Percentiles rank a stretch among this genome's conserved stretches.
Evolutionary conservation across 345 rosid species (phyloP).

Genomic region (Firmiana major): DNA sequence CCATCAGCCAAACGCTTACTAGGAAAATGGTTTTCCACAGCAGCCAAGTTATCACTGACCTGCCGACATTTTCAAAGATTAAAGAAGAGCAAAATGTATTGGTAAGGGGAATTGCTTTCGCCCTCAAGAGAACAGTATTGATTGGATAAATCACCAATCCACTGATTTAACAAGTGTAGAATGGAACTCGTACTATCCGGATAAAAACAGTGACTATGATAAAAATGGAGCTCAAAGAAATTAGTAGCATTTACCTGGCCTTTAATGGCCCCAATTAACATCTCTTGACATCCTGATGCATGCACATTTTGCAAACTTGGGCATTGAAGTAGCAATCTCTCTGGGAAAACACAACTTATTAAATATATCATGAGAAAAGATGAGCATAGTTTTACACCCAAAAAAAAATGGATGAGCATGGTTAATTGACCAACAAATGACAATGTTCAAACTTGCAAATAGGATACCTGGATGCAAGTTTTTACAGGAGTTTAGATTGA

Average conservation of each 20-base stretch:
- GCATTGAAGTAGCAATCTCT: conserved; percentile 84
- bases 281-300: conserved; percentile 72
- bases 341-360: conserved; percentile 22
- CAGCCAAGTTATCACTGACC: conserved; percentile 42
- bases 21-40: conserved; percentile 52
- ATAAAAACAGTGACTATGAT: too few relatives aligned
- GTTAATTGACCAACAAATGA: background rate
- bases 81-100: background rate
- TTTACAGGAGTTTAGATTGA: conserved; percentile 75
- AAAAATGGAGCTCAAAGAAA: conserved; percentile 3
- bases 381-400: too few relatives aligned
- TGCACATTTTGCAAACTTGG: conserved; percentile 73
- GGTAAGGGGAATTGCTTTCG: background rate
- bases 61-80: conserved; percentile 22
- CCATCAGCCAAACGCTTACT: conserved; percentile 80
- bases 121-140: background rate
- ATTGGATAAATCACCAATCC: background rate
- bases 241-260: conserved; percentile 59
- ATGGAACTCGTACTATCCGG: too few relatives aligned
- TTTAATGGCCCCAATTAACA: conserved; percentile 53
- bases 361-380: background rate
- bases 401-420: background rate
- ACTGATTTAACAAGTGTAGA: background rate
- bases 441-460: conserved; percentile 6
- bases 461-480: conserved; percentile 69